phyloP scores from a whole-genome alignment of 2,329 filamentous ascomycete species.

The Pyricularia grisea region DNA sequence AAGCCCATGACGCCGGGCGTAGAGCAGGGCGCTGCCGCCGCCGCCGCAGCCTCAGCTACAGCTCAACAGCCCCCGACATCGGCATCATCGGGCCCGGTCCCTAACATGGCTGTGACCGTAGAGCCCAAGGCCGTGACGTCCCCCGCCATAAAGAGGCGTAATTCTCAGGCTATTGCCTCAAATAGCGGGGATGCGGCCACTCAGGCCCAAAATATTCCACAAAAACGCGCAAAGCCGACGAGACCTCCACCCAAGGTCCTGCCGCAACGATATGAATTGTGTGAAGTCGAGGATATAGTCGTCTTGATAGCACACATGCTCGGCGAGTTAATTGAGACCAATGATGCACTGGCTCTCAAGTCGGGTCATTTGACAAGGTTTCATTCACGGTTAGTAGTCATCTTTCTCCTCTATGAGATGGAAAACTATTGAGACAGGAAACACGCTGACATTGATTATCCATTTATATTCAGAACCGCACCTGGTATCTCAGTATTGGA shows the following conservation, averaged over 20 bases:
- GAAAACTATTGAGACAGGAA: neutral
- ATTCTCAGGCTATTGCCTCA: constrained; percentile 23
- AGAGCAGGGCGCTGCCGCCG: constrained; percentile 13
- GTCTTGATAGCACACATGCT: constrained; percentile 91
- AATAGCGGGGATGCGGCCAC: neutral
- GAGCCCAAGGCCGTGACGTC: constrained; percentile 15
- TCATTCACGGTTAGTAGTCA: constrained; percentile 64
- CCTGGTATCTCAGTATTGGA: constrained; percentile 92
- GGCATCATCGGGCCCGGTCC: neutral
- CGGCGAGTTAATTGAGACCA: constrained; percentile 85
- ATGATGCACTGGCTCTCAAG: constrained; percentile 77
- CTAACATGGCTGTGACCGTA: neutral
- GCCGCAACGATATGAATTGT: constrained; percentile 71
- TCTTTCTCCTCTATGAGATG: neutral
- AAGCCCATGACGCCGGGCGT: constrained; percentile 17
- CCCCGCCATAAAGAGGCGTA: constrained; percentile 31
- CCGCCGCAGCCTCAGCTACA: constrained; percentile 10
- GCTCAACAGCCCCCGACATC: neutral
- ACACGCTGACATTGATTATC: constrained; percentile 12
- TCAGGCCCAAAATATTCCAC: constrained; percentile 7
- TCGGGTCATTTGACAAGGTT: constrained; percentile 87
- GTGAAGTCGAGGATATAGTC: constrained; percentile 77
- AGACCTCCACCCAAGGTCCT: constrained; percentile 45
- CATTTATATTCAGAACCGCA: constrained; percentile 36
- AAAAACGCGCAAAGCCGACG: constrained; percentile 46